Evolutionary conservation across 129 eudicot species (phyloP).

Genomic region (Pittosporum tobira): DNA sequence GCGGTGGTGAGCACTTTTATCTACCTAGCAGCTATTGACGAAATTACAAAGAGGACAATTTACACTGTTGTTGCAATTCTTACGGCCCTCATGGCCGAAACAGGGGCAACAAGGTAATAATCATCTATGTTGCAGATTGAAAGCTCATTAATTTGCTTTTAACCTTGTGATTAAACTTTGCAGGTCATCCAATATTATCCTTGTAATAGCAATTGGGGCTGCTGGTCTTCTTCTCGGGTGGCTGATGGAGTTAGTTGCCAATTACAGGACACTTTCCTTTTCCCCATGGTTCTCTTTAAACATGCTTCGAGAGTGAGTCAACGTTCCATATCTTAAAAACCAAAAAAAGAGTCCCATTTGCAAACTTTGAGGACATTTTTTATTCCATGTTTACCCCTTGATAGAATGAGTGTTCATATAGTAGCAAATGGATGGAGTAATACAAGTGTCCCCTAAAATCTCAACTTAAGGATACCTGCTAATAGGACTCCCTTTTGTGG

Average conservation of each 20-base stretch:
- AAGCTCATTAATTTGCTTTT: background rate
- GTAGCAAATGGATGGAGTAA: no score
- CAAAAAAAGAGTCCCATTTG: no score
- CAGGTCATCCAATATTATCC: conserved; percentile 73
- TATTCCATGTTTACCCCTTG: no score
- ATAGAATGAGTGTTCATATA: no score
- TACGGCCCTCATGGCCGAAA: conserved; percentile 90
- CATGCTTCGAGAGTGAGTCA: conserved; percentile 42
- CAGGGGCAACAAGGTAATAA: conserved; percentile 68
- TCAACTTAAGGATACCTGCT: no score
- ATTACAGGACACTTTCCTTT: conserved; percentile 42
- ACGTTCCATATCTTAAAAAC: background rate
- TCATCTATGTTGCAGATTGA: background rate
- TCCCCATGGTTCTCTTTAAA: conserved; percentile 38
- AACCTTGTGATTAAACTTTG: conserved; percentile 6
- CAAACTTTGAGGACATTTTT: no score
- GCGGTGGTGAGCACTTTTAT: conserved; percentile 96
- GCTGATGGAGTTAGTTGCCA: conserved; percentile 53
- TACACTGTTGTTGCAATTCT: conserved; percentile 77
- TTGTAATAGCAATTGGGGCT: conserved; percentile 77
- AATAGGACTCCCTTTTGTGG: no score
- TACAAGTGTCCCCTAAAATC: no score
- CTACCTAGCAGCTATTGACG: conserved; percentile 70
- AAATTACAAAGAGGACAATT: conserved; percentile 77
- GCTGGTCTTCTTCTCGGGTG: conserved; percentile 65